These are phyloP conservation scores for Jatropha curcas DNA, from an alignment of 345 rosid species.

Conservation along the genomic window DNA sequence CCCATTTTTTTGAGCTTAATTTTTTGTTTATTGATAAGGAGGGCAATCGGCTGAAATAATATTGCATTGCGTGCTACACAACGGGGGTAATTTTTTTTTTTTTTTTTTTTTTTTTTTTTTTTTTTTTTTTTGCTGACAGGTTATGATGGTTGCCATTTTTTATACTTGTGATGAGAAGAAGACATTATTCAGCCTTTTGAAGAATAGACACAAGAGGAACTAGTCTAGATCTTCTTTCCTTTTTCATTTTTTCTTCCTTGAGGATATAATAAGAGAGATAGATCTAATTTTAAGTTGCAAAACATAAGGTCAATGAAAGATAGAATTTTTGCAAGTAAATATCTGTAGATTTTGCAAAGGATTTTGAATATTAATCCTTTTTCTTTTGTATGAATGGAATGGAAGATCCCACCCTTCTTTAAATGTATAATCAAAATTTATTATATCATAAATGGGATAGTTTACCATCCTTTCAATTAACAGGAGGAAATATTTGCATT, in stretches of 20 bases:
- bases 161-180: conserved; percentile 11
- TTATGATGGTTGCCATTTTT: conserved; percentile 29
- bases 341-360: not conserved
- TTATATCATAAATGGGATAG: no score
- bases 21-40: not conserved
- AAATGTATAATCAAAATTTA: no score
- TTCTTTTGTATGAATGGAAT: no score
- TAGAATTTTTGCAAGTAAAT: conserved; percentile 19
- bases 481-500: no score
- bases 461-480: no score
- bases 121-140: conserved; percentile 19
- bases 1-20: not conserved
- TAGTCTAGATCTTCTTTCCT: not conserved
- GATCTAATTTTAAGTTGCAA: not conserved
- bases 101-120: no score
- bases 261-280: conserved; percentile 2
- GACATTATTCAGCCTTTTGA: not conserved
- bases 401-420: no score
- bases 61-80: no score
- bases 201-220: not conserved
- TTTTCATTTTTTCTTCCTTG: not conserved
- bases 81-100: not conserved
- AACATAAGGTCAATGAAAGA: not conserved
- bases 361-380: no score
- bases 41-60: no score